Base-by-base conservation (phyloP, 2,329 filamentous ascomycete genomes). In the Xylaria sp. region DNA sequence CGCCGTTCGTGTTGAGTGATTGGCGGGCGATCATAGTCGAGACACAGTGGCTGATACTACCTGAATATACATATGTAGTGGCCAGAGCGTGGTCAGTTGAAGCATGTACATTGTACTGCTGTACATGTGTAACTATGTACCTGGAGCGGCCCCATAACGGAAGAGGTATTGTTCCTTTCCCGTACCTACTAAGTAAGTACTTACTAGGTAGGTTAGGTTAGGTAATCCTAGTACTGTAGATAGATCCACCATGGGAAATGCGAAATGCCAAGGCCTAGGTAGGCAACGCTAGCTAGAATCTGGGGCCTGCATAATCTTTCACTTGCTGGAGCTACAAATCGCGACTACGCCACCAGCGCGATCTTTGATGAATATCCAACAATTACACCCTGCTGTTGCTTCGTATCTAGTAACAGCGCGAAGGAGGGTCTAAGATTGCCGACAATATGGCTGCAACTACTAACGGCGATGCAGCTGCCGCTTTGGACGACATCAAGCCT, bases 401-500 rank as follows among this genome's bases (percentile, higher is more conserved):
- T n/a, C 50, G 19, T 27, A 32, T 61, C 32, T n/a, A 58, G 66
- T 67, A 69, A 64, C 60, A 68, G 70, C 61, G 64, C 57, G 56
- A 74, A 70, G 73, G 71, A 76, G 74, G 75, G 73, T 73, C 64
- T 70, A 56, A 72, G 53, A 74, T 63, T 72, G 74, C 69, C 74
- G 69, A 74, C 72, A 75, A 69, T 61, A 82, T 82, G 81, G 79
- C 80, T 70, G 76, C 79, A 53, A 77, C 78, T 74, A 80, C 83
- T 71, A 88, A 88, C 75, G 85, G 85, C 74, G 86, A 88, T 79
- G 79, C 84, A 72, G 80, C 83, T 48, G 82, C 83, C 48, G 80
- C 79, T 56, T 84, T 90, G 64, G 88, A 94, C 71, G 87, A 90
- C 70, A 88, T 90, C 79, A 95, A 94, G 79, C 90, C 93, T 39